Conservation (phyloP, 768 basidiomycete species). For the Postia placenta region DNA sequence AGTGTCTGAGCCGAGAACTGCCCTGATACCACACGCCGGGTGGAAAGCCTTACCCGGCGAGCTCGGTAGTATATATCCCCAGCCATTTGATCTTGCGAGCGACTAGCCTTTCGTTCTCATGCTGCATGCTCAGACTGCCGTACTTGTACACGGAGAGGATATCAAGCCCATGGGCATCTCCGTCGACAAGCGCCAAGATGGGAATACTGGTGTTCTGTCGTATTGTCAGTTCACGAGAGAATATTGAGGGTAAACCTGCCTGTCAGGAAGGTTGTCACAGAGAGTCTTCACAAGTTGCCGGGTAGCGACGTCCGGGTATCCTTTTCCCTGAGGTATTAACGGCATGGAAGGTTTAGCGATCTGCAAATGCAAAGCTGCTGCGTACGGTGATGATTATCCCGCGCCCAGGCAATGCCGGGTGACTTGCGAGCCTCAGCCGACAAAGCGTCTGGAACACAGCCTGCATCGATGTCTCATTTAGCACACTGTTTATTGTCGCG, state of each 20-base stretch:
- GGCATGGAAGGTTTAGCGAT: neutral
- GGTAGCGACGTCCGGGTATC: conserved; percentile 93
- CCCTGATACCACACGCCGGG: neutral
- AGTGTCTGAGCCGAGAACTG: neutral
- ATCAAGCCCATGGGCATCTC: conserved; percentile 88
- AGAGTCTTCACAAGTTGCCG: conserved; percentile 76
- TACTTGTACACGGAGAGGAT: conserved; percentile 85
- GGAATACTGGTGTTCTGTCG: conserved; percentile 51
- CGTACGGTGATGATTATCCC: conserved; percentile 78
- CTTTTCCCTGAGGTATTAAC: conserved; percentile 85
- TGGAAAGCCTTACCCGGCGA: conserved; percentile 44
- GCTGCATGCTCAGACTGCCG: conserved; percentile 66
- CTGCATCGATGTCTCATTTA: no score
- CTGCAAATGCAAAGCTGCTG: neutral
- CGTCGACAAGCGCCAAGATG: conserved; percentile 78
- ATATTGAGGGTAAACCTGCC: no score
- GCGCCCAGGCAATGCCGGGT: conserved; percentile 45
- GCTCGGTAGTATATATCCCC: conserved; percentile 68
- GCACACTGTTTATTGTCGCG: no score
- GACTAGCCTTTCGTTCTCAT: conserved; percentile 65
- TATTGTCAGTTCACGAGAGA: neutral
- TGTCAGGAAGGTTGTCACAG: conserved; percentile 53
- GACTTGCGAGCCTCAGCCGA: conserved; percentile 43
- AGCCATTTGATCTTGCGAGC: conserved; percentile 72
- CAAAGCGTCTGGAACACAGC: conserved; percentile 92